Conservation (phyloP, 169 alveolate genomes). For the Plasmodium inui region DNA sequence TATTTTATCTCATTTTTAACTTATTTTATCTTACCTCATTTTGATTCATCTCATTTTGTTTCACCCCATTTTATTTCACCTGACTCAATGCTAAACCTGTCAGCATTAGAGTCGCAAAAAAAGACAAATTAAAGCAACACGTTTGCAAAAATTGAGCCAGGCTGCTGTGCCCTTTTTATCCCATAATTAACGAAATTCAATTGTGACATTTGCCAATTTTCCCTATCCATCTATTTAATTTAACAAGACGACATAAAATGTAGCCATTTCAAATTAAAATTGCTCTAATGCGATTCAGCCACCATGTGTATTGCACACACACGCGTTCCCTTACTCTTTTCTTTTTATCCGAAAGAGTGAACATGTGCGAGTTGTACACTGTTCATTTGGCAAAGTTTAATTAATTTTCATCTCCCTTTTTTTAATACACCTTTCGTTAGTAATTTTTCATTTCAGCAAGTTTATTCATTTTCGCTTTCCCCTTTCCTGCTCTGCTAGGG, state of each 20-base stretch:
- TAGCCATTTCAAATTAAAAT: slow-evolving; percentile 16
- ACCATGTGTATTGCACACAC: not conserved
- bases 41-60: not conserved
- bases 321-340: not conserved
- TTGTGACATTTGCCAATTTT: not conserved
- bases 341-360: not conserved
- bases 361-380: not conserved
- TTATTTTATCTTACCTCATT: not conserved
- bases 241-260: slow-evolving; percentile 11
- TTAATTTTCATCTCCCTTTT: slow-evolving; percentile 11
- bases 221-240: not conserved
- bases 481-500: not conserved
- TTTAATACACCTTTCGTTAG: slow-evolving; percentile 5
- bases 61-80: not conserved
- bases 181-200: slow-evolving; percentile 39
- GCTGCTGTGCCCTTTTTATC: slow-evolving; percentile 1
- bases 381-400: slow-evolving; percentile 27
- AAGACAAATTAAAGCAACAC: slow-evolving; percentile 14
- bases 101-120: slow-evolving; percentile 8
- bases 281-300: not conserved
- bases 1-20: not conserved
- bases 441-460: slow-evolving; percentile 11
- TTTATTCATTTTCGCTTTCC: not conserved
- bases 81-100: not conserved
- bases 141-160: slow-evolving; percentile 1